Percentiles rank a stretch among this genome's conserved stretches.
Evolutionary conservation across 1,284 basidiomycete genomes (phyloP).

Genomic region (Boletus semigastroideus): DNA sequence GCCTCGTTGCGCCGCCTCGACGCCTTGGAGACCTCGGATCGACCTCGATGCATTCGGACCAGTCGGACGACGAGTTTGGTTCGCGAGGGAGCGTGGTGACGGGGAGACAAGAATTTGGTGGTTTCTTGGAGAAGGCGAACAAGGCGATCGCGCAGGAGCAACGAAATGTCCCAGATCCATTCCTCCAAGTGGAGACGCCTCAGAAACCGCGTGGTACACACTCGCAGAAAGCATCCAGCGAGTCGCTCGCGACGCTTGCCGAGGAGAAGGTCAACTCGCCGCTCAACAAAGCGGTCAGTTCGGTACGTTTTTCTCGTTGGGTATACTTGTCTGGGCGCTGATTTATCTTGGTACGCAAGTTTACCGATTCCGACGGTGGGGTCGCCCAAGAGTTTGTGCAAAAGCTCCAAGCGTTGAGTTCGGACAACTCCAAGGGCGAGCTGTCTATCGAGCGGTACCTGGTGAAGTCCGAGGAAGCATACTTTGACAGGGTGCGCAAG

Average conservation of each 20-base stretch:
- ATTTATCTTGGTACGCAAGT: conserved; percentile 43
- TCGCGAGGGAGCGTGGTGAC: conserved; percentile 39
- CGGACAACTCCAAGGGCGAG: conserved; percentile 88
- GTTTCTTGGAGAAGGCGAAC: conserved; percentile 85
- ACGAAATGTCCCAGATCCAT: conserved; percentile 76
- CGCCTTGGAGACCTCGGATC: conserved; percentile 20
- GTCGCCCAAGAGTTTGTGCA: conserved; percentile 88
- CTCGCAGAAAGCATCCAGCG: conserved; percentile 77
- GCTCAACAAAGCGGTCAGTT: conserved; percentile 88
- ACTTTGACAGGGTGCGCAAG: conserved; percentile 86
- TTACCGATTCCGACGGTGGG: conserved; percentile 89
- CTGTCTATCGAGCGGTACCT: conserved; percentile 90
- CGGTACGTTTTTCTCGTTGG: conserved; percentile 42
- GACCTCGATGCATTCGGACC: conserved; percentile 28
- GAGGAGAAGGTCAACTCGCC: conserved; percentile 88
- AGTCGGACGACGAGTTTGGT: conserved; percentile 57
- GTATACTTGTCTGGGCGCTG: not conserved
- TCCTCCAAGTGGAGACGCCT: conserved; percentile 57
- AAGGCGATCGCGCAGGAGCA: conserved; percentile 77
- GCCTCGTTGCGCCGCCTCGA: conserved; percentile 29
- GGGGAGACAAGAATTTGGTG: conserved; percentile 55
- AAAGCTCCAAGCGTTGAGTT: conserved; percentile 73
- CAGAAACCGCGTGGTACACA: conserved; percentile 76
- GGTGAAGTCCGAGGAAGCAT: conserved; percentile 87
- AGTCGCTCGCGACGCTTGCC: conserved; percentile 85